phyloP scores from a whole-genome alignment of 2,329 filamentous ascomycete genomes.

The Alternaria panax region DNA sequence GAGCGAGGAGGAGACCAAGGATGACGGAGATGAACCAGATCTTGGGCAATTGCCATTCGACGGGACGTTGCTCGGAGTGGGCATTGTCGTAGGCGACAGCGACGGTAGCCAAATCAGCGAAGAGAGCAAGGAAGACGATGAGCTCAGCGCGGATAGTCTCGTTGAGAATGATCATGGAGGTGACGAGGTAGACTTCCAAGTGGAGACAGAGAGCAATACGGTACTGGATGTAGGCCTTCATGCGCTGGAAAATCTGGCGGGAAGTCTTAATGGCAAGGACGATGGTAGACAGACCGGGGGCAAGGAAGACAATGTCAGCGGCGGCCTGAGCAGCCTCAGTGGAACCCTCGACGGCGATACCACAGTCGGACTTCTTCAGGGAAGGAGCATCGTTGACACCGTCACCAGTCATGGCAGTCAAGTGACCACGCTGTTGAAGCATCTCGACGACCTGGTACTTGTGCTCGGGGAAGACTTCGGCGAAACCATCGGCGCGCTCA shows the following conservation, averaged over 20 bases:
- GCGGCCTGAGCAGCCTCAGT: slow-evolving; percentile 76
- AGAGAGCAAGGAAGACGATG: slow-evolving; percentile 80
- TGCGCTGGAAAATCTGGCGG: slow-evolving; percentile 78
- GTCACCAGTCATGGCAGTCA: slow-evolving; percentile 79
- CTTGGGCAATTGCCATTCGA: slow-evolving; percentile 83
- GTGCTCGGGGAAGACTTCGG: slow-evolving; percentile 77
- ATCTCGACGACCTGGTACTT: slow-evolving; percentile 80
- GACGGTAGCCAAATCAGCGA: slow-evolving; percentile 80
- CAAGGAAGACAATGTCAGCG: slow-evolving; percentile 77
- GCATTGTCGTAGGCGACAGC: slow-evolving; percentile 82
- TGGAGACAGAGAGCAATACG: slow-evolving; percentile 78
- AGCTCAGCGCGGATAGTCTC: slow-evolving; percentile 76
- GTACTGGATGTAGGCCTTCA: slow-evolving; percentile 81
- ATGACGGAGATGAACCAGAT: slow-evolving; percentile 79
- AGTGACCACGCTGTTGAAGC: slow-evolving; percentile 75
- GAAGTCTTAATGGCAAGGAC: slow-evolving; percentile 77
- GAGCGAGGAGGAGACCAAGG: slow-evolving; percentile 71
- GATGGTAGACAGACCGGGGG: slow-evolving; percentile 74
- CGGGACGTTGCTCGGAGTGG: slow-evolving; percentile 75
- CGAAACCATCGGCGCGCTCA: slow-evolving; percentile 76
- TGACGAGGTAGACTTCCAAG: slow-evolving; percentile 77
- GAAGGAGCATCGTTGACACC: slow-evolving; percentile 78
- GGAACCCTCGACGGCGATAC: slow-evolving; percentile 76
- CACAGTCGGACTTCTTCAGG: slow-evolving; percentile 76
- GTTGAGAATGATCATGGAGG: slow-evolving; percentile 81